Base-by-base conservation (phyloP, 2,329 filamentous ascomycete genomes). In the Monosporascus sp. region DNA sequence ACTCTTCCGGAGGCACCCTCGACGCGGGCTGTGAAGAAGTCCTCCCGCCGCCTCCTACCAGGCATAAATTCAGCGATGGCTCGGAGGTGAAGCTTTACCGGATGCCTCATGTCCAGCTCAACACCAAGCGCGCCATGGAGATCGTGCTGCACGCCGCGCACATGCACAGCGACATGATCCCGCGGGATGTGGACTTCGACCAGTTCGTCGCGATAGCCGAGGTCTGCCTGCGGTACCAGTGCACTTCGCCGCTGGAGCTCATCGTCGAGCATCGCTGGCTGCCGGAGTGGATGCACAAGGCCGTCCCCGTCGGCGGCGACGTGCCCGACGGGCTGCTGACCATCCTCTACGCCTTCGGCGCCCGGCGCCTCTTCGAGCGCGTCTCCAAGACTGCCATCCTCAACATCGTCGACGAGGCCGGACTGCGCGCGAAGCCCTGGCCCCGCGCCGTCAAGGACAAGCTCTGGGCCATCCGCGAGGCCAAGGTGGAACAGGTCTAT, bases 261-360 rank as follows among this genome's bases (percentile, higher is more conserved):
- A 61, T 74, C 7, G 78, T 81, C 5, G 77, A 80, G 55, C 74
- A 78, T 55, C 60, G 69, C 38, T 82, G 79, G 78, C 59, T 82
- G 18, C 77, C 77, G 1, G 71, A 76, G 44, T 81, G 78, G 78
- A 70, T 77, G 60, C 72, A 77, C 55, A 70, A 70, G 51, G 73
- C 73, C 2, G 20, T 22, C 3, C 24, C 20, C 43, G 24, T 7
- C 22, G 24, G 1, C 1, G 74, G 78, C n/a, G 71, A 75, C 43
- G 76, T 77, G 69, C 71, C 76, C 0, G 76, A 77, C 43, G 79
- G 75, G 0, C 69, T 80, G 1, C 60, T 82, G 49, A 65, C 80
- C 17, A 79, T 82, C 47, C 77, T 75, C 58, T 82, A 79, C 57
- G 75, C 74, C 0, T 82, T 81, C 62, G 78, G 79, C 3, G 60